Conservation (phyloP, 148 eudicot genomes). For the Vaccinium macrocarpon region DNA sequence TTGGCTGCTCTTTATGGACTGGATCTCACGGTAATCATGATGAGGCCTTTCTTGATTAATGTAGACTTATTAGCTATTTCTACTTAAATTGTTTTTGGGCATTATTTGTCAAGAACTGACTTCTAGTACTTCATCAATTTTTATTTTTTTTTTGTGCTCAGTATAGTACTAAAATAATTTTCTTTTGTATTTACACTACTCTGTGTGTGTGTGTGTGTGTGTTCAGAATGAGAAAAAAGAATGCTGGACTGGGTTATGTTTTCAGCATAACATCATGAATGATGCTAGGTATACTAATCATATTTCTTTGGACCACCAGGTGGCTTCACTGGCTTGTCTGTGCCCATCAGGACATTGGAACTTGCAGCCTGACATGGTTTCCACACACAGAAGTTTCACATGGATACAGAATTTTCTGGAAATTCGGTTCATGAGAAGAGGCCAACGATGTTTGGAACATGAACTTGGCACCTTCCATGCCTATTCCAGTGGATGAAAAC, state of each 20-base stretch:
- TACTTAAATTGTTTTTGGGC: neutral
- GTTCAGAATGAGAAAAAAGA: neutral
- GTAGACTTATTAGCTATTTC: neutral
- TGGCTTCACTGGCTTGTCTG: too few species aligned
- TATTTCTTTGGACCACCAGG: neutral
- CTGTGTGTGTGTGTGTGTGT: neutral
- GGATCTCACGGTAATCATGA: conserved; percentile 62
- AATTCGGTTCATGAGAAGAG: neutral
- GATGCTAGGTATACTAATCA: neutral
- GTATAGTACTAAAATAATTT: neutral
- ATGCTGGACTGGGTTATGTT: neutral
- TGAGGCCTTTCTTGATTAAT: conserved; percentile 11
- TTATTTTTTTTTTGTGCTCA: too few species aligned
- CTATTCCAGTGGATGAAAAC: neutral
- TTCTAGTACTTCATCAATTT: neutral
- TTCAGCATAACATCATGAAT: neutral
- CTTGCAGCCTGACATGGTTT: neutral
- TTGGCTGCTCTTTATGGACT: conserved; percentile 88
- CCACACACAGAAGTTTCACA: neutral
- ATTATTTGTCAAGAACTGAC: neutral
- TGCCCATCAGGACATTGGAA: neutral
- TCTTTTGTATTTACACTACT: neutral
- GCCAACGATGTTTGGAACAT: neutral
- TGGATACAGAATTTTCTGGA: neutral
- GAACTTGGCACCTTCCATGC: neutral